Conservation (phyloP, 345 rosid species). For the Mallotus nudiflorus region DNA sequence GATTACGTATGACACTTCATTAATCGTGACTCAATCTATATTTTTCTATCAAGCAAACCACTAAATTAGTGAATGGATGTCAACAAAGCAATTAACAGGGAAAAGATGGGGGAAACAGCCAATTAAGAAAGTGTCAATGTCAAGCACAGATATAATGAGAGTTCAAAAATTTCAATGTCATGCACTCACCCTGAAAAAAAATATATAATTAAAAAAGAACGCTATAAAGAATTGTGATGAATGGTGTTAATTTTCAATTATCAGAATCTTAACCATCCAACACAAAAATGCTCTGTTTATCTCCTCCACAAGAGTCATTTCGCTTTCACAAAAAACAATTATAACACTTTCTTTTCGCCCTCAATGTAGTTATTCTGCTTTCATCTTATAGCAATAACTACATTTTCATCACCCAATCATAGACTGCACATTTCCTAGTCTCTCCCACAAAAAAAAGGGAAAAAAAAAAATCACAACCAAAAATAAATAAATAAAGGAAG, state of each 20-base stretch:
- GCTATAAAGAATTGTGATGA: background rate
- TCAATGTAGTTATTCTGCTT: background rate
- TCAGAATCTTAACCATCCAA: background rate
- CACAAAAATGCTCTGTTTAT: background rate
- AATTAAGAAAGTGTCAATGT: background rate
- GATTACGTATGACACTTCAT: slow-evolving; percentile 1
- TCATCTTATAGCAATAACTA: background rate
- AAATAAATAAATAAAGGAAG: too few species aligned
- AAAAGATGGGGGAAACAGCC: background rate
- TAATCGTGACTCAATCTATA: background rate
- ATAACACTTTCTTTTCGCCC: background rate
- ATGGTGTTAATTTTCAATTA: background rate
- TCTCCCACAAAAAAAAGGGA: too few species aligned
- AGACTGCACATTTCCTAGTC: too few species aligned
- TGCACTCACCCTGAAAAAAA: slow-evolving; percentile 72
- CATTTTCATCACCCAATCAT: background rate
- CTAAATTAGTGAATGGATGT: background rate
- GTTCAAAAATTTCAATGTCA: slow-evolving; percentile 18
- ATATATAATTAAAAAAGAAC: background rate
- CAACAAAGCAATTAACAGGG: background rate
- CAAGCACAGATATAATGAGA: slow-evolving; percentile 15
- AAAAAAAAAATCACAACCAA: too few species aligned
- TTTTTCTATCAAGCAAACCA: slow-evolving; percentile 4
- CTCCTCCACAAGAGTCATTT: background rate
- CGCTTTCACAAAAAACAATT: background rate